A percentile compares a stretch with the other conserved stretches of the same genome.
Evolutionary conservation across 2,329 filamentous ascomycete species (phyloP).

Genomic region (Leptodontidium sp.): DNA sequence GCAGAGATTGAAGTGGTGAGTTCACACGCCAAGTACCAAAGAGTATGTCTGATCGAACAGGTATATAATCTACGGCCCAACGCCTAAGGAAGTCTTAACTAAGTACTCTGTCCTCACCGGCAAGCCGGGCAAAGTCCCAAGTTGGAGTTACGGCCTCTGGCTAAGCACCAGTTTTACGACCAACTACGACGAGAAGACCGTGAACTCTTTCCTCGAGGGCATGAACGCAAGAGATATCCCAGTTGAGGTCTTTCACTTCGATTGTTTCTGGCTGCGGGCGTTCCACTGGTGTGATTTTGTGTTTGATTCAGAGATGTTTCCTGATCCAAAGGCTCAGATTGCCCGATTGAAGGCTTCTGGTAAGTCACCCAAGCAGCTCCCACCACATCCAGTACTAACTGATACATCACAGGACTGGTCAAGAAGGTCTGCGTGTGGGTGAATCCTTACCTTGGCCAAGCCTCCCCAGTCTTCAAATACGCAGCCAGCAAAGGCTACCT

Average conservation of each 20-base stretch:
- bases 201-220: constrained; percentile 64
- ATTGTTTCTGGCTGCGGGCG: constrained; percentile 69
- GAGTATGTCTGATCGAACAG: constrained; percentile 28
- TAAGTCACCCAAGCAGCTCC: constrained; percentile 22
- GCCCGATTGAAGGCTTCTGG: constrained; percentile 58
- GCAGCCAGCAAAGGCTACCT: constrained; percentile 65
- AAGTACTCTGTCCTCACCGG: constrained; percentile 75
- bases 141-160: constrained; percentile 81
- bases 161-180: constrained; percentile 75
- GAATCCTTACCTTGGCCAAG: constrained; percentile 68
- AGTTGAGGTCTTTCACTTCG: constrained; percentile 68
- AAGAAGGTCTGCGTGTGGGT: constrained; percentile 66
- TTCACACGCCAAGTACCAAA: background rate
- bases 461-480: constrained; percentile 64
- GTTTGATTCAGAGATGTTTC: constrained; percentile 65
- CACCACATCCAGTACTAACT: constrained; percentile 50
- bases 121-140: constrained; percentile 68
- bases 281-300: constrained; percentile 72
- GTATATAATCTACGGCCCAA: constrained; percentile 75
- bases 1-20: constrained; percentile 71
- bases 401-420: constrained; percentile 55
- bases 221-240: constrained; percentile 65
- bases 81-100: constrained; percentile 74
- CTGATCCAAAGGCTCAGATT: constrained; percentile 64
- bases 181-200: constrained; percentile 65